Conservation (phyloP, 306 rosid genomes). For the Casuarina cunninghamiana region DNA sequence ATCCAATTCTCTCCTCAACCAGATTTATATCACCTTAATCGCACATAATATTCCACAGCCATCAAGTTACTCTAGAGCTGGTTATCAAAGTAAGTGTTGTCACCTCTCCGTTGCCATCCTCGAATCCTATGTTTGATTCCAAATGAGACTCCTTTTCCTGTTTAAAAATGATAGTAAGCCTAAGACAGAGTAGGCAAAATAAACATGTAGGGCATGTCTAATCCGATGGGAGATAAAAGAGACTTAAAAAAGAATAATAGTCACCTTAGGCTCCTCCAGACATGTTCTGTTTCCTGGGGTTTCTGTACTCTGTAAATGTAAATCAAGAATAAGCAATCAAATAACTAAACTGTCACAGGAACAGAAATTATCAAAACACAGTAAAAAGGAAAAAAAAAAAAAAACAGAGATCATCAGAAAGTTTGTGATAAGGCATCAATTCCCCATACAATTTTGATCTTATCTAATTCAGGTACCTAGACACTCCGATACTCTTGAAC, state of each 20-base stretch:
- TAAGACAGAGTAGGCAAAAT: no score
- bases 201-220: no score
- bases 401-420: not conserved
- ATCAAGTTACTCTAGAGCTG: not conserved
- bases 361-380: not conserved
- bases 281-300: not conserved
- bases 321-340: slow-evolving; percentile 7
- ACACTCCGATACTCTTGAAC: slow-evolving; percentile 4
- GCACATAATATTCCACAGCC: not conserved
- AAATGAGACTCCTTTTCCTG: slow-evolving; percentile 9
- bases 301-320: slow-evolving; percentile 1
- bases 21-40: not conserved
- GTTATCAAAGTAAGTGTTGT: not conserved
- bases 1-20: slow-evolving; percentile 1
- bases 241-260: not conserved
- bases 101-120: slow-evolving; percentile 27
- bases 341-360: not conserved
- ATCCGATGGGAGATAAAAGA: not conserved
- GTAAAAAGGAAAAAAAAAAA: not conserved
- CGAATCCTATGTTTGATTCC: slow-evolving; percentile 5
- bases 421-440: not conserved
- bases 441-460: not conserved
- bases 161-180: not conserved
- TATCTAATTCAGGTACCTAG: slow-evolving; percentile 1
- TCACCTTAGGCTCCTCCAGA: slow-evolving; percentile 27